A percentile compares a stretch with the other conserved stretches of the same genome.
These are phyloP conservation scores for Acrocalymma vagum DNA, from an alignment of 2,329 filamentous ascomycete species.

Conservation along the genomic window DNA sequence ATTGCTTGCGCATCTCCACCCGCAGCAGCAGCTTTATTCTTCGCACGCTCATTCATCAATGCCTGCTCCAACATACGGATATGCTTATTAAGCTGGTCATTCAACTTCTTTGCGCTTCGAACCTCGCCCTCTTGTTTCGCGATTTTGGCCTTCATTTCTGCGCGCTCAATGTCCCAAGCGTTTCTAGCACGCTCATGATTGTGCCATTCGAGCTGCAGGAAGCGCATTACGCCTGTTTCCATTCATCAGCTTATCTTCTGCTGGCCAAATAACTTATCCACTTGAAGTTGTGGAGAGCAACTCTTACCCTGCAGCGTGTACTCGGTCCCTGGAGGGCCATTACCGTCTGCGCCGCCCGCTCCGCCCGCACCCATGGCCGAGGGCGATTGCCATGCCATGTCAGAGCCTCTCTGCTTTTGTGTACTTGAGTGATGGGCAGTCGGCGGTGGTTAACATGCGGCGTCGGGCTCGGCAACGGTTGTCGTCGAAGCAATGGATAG, in stretches of 20 bases:
- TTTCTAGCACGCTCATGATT: conserved; percentile 97
- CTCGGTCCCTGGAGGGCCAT: conserved; percentile 69
- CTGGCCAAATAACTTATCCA: background rate
- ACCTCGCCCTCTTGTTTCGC: conserved; percentile 91
- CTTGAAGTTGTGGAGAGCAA: background rate
- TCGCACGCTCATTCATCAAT: conserved; percentile 80
- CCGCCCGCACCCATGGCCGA: conserved; percentile 68
- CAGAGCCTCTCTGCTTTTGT: conserved; percentile 30
- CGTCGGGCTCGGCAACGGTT: conserved; percentile 16
- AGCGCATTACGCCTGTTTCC: conserved; percentile 89
- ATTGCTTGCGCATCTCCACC: conserved; percentile 60
- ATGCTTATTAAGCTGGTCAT: conserved; percentile 89
- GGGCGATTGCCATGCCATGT: conserved; percentile 76
- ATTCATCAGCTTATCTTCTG: conserved; percentile 23
- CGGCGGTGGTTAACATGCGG: conserved; percentile 30
- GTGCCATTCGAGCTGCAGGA: conserved; percentile 99
- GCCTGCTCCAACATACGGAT: conserved; percentile 89
- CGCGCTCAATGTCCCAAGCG: conserved; percentile 98
- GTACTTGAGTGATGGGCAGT: conserved; percentile 14
- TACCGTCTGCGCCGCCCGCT: conserved; percentile 57
- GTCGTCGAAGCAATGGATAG: conserved; percentile 31
- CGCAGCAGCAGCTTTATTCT: conserved; percentile 65
- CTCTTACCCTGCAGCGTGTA: conserved; percentile 75
- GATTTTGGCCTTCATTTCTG: conserved; percentile 98
- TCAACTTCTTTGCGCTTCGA: conserved; percentile 84